Conservation (phyloP, 2,329 filamentous ascomycete species). For the Tolypocladium ophioglossoides region DNA sequence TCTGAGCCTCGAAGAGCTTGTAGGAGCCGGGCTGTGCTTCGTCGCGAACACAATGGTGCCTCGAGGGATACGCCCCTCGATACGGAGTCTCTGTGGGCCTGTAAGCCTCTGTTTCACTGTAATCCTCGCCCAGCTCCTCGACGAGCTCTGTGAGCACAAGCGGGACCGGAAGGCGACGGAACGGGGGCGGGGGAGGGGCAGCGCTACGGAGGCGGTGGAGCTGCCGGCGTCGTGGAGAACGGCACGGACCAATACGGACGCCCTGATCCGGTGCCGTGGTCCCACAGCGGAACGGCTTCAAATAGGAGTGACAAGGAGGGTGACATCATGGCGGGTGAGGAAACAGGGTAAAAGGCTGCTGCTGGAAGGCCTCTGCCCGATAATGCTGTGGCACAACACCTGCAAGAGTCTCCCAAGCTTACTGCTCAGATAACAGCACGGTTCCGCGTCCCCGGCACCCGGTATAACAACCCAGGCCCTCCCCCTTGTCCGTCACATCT, state of each 20-base stretch:
- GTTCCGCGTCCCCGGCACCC: not conserved
- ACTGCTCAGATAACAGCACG: not conserved
- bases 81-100: not conserved
- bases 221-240: constrained; percentile 7
- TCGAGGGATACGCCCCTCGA: not conserved
- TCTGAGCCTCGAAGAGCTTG: not conserved
- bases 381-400: not conserved
- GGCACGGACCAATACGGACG: not conserved
- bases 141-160: not conserved
- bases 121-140: not conserved
- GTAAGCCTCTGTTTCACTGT: not conserved
- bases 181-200: constrained; percentile 2
- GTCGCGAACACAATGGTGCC: not conserved
- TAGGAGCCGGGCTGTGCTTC: not conserved
- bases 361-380: not conserved
- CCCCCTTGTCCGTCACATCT: not conserved
- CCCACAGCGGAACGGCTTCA: not conserved
- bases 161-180: constrained; percentile 2
- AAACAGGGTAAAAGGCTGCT: not conserved
- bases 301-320: not conserved
- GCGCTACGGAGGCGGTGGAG: constrained; percentile 2
- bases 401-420: not conserved
- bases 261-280: not conserved
- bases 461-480: not conserved
- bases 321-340: not conserved